These are phyloP conservation scores for Colletotrichum sp. DNA, from an alignment of 2,329 filamentous ascomycete genomes.

Conservation along the genomic window DNA sequence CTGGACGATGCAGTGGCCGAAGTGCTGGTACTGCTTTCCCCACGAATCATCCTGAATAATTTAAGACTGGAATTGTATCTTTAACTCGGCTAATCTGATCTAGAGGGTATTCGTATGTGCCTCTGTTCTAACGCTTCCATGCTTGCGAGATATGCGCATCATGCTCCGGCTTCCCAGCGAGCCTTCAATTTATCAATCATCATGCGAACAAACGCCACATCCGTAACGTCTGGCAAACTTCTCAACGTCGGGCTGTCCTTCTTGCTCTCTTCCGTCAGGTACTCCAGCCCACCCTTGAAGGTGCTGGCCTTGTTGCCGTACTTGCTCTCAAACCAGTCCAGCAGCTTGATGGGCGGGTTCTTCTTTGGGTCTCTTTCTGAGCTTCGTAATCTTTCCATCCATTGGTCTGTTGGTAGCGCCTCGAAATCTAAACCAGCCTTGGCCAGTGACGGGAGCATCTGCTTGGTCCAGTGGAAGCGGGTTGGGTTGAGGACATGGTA, in stretches of 20 bases:
- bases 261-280: neutral
- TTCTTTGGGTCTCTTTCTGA: constrained; percentile 53
- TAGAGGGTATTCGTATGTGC: neutral
- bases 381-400: constrained; percentile 25
- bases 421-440: constrained; percentile 48
- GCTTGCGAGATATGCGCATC: neutral
- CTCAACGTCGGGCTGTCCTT: neutral
- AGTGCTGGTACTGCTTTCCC: no score
- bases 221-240: neutral
- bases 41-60: neutral
- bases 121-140: neutral
- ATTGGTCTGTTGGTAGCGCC: constrained; percentile 29
- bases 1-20: no score
- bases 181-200: neutral
- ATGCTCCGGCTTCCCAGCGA: neutral
- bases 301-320: neutral
- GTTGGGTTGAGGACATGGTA: constrained; percentile 57
- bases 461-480: constrained; percentile 52
- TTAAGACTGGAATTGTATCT: rapidly evolving
- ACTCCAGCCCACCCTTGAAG: neutral
- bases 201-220: neutral
- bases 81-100: neutral
- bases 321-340: constrained; percentile 50
- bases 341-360: constrained; percentile 58
- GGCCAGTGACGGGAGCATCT: constrained; percentile 55